Conservation (phyloP, 371 early-diverging fungal genomes). For the Phascolomyces articulosus region DNA sequence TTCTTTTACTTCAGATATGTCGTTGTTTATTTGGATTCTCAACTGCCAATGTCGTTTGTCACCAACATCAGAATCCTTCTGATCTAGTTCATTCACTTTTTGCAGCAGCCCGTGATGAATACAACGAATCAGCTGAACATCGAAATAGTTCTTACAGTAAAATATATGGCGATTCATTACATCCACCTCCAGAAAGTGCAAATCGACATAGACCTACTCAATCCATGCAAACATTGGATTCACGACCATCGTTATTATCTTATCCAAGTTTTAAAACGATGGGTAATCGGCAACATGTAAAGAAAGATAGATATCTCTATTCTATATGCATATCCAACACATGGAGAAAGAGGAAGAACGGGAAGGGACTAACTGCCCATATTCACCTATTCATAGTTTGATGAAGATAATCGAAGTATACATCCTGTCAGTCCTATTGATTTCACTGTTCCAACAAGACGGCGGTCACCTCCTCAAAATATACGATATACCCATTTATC, state of each 20-base stretch:
- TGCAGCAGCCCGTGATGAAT: constrained; percentile 29
- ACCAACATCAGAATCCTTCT: constrained; percentile 24
- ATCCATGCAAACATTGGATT: constrained; percentile 3
- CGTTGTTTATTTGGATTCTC: constrained; percentile 48
- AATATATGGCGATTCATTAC: background rate
- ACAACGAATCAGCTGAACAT: background rate
- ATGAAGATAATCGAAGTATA: constrained; percentile 17
- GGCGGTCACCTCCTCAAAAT: constrained; percentile 15
- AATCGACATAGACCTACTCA: background rate
- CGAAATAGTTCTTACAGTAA: constrained; percentile 5
- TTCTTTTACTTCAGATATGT: constrained; percentile 32
- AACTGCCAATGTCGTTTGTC: constrained; percentile 37
- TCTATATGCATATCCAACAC: no score
- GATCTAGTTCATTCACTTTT: constrained; percentile 42
- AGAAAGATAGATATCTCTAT: no score
- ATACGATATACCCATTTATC: constrained; percentile 9
- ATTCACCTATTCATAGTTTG: no score
- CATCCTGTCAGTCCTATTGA: constrained; percentile 51
- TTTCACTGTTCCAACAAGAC: constrained; percentile 22
- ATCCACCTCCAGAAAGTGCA: constrained; percentile 5
- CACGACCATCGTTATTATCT: background rate
- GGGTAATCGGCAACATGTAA: constrained; percentile 3
- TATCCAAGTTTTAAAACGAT: constrained; percentile 3
- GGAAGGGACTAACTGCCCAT: no score
- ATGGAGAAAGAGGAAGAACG: no score